Conservation (phyloP, 352 stramenopile species). For the Pythium plurisporium region DNA sequence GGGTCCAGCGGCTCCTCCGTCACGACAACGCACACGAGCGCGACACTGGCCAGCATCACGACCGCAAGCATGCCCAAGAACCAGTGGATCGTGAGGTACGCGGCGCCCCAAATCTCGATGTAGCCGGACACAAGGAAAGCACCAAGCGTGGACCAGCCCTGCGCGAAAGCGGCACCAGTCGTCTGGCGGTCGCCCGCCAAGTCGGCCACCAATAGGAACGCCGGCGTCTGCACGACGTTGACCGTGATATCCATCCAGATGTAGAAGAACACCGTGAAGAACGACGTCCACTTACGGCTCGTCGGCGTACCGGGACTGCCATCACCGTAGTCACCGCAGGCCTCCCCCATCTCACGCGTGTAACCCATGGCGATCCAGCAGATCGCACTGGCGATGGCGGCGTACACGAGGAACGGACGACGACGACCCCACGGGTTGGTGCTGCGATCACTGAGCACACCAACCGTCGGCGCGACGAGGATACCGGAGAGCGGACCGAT, state of each 20-base stretch:
- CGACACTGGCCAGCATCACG: constrained; percentile 20
- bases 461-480: constrained; percentile 12
- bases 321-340: constrained; percentile 35
- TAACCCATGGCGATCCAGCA: constrained; percentile 56
- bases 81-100: constrained; percentile 37
- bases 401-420: constrained; percentile 31
- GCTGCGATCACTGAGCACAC: constrained; percentile 40
- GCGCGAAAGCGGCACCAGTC: constrained; percentile 36
- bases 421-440: constrained; percentile 32
- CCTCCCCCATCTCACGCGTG: constrained; percentile 41
- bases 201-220: constrained; percentile 45
- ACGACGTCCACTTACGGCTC: constrained; percentile 37
- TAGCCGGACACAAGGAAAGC: constrained; percentile 43
- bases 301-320: constrained; percentile 27
- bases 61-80: constrained; percentile 52
- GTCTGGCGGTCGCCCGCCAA: constrained; percentile 56
- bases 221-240: constrained; percentile 41
- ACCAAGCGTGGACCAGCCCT: constrained; percentile 45
- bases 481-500: constrained; percentile 25
- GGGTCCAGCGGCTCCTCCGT: constrained; percentile 36
- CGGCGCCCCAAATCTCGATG: constrained; percentile 42
- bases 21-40: constrained; percentile 22
- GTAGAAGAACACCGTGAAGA: constrained; percentile 52
- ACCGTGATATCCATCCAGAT: constrained; percentile 56
- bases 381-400: constrained; percentile 28